phyloP scores from a whole-genome alignment of 2,329 filamentous ascomycete genomes.

The Colletotrichum kahawae region DNA sequence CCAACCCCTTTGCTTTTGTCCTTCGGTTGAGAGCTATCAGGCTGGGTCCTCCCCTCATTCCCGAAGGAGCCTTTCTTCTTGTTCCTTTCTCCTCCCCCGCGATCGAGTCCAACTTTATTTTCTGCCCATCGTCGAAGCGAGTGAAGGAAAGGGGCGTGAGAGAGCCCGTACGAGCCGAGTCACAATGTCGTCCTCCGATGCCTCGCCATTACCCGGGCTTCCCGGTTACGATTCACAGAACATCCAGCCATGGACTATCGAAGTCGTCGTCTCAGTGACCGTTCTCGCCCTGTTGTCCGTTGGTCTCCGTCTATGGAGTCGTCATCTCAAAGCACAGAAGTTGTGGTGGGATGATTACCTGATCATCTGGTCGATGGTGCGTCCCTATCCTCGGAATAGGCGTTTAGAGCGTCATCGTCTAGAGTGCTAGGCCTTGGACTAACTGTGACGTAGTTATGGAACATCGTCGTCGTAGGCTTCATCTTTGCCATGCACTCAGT shows the following conservation, averaged over 20 bases:
- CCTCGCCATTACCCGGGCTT: slow-evolving; percentile 27
- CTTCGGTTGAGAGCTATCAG: neutral
- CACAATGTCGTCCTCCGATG: slow-evolving; percentile 6
- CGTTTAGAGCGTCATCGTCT: neutral
- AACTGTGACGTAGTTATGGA: slow-evolving; percentile 37
- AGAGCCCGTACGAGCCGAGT: neutral
- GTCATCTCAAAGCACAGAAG: slow-evolving; percentile 44
- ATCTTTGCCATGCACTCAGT: slow-evolving; percentile 50
- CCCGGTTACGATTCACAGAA: slow-evolving; percentile 37
- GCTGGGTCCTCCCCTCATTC: neutral
- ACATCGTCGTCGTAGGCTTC: slow-evolving; percentile 49
- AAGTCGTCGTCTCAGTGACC: slow-evolving; percentile 45
- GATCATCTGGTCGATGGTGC: slow-evolving; percentile 53
- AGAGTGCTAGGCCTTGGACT: neutral
- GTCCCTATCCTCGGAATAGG: neutral
- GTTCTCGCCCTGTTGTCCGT: slow-evolving; percentile 43
- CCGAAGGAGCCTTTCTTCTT: neutral
- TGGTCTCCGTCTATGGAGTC: slow-evolving; percentile 43
- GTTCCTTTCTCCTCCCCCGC: neutral
- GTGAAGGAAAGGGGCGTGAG: neutral
- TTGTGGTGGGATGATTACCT: slow-evolving; percentile 58
- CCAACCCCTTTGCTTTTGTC: neutral
- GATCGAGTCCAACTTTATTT: neutral
- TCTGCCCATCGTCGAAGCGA: neutral
- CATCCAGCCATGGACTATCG: slow-evolving; percentile 47